phyloP scores from a whole-genome alignment of 2,329 filamentous ascomycete genomes.

The Aspergillus costaricaensis region DNA sequence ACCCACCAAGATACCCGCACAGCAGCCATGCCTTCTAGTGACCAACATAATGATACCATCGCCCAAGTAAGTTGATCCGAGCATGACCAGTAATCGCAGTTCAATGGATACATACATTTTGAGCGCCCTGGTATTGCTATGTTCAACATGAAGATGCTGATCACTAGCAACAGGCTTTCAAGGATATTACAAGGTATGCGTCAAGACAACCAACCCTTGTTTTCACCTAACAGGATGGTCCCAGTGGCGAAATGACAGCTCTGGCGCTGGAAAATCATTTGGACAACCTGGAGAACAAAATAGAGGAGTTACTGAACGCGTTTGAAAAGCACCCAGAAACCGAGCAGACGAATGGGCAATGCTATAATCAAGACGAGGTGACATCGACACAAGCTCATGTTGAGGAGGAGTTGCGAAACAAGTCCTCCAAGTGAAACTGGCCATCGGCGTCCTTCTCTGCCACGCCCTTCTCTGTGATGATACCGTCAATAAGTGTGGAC shows the following conservation, averaged over 20 bases:
- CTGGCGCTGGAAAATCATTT: constrained; percentile 58
- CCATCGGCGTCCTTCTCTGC: constrained; percentile 75
- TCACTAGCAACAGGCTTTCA: constrained; percentile 7
- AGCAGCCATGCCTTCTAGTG: background rate
- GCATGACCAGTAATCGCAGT: background rate
- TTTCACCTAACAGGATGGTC: too few species aligned
- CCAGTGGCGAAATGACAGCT: constrained; percentile 58
- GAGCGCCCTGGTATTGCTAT: too few species aligned
- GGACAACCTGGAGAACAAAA: constrained; percentile 56
- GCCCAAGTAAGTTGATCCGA: background rate
- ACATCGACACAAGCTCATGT: background rate
- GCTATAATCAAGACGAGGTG: background rate
- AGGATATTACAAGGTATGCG: constrained; percentile 16
- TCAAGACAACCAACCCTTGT: too few species aligned
- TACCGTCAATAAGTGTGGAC: constrained; percentile 81
- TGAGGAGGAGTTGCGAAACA: constrained; percentile 25
- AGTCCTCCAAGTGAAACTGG: constrained; percentile 60
- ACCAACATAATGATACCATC: background rate
- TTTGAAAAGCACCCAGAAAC: background rate
- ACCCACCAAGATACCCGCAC: background rate
- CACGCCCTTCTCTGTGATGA: constrained; percentile 89
- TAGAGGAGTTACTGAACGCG: constrained; percentile 31
- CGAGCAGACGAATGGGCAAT: background rate
- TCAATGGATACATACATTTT: background rate
- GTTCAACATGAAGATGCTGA: background rate